Evolutionary conservation across 2,329 filamentous ascomycete genomes (phyloP).

Genomic region (Fusarium subtropicale): DNA sequence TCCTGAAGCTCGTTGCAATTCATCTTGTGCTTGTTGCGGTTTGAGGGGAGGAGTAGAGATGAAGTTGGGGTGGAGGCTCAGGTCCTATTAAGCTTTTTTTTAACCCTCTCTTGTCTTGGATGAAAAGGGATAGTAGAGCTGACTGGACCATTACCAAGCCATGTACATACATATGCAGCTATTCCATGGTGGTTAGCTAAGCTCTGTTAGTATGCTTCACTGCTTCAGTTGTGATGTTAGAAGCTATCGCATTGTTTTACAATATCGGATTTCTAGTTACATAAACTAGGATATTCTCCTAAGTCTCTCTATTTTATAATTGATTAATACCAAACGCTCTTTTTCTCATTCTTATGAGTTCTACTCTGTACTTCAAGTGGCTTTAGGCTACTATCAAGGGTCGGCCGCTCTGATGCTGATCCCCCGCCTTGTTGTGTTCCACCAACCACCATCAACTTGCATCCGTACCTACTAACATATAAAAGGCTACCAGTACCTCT

Average conservation of each 20-base stretch:
- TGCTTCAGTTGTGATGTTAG: not conserved
- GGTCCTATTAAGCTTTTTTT: conserved; percentile 3
- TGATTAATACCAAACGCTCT: not conserved
- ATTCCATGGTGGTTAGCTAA: conserved; percentile 10
- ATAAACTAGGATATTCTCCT: not conserved
- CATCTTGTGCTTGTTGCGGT: conserved; percentile 42
- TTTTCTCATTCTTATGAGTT: not conserved
- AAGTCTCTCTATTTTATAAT: no score
- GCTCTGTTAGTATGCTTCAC: not conserved
- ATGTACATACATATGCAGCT: conserved; percentile 23
- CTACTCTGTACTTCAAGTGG: not conserved
- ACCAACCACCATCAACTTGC: conserved; percentile 18
- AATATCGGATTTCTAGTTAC: not conserved
- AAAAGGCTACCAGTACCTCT: not conserved
- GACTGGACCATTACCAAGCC: conserved; percentile 43
- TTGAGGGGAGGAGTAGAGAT: not conserved
- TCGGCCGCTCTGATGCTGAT: conserved; percentile 30
- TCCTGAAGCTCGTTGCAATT: conserved; percentile 55
- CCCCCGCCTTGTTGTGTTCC: conserved; percentile 17
- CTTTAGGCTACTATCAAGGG: conserved; percentile 19
- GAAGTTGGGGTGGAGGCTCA: conserved; percentile 5
- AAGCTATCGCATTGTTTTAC: not conserved
- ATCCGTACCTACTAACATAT: not conserved
- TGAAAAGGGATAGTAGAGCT: conserved; percentile 39
- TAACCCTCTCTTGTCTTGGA: conserved; percentile 14